Evolutionary conservation across 768 basidiomycete genomes (phyloP), one percentile per base, ranked within the genome.

Genomic region (Termitomyces sp.): DNA sequence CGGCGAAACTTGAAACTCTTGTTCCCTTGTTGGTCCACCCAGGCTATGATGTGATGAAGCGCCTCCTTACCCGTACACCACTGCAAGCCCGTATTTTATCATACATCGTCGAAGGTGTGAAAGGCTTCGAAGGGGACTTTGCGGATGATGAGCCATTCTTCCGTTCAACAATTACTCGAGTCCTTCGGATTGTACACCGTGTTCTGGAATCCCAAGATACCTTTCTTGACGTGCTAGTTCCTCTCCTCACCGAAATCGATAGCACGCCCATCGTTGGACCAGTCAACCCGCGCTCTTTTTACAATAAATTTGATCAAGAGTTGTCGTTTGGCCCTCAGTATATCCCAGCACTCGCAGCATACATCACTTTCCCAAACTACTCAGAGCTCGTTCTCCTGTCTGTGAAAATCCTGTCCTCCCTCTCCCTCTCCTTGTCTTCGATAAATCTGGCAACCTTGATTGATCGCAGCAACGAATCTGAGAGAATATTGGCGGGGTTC

Each of bases 191-290:
- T 59, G 77, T 92, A 15, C 81, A 85, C 58, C 85, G 93, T 1
- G 79, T 89, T 0, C 74, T 98, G 55, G 90, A 93, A 59, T 79
- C 93, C 26, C 94, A 98, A 65, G 85, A 89, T 48, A 80, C 93
- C 53, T 97, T 95, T 75, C 76, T 94, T 41, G 93, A 98, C 53
- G 85, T 94, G 22, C 80, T 96, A 47, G 72, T 96, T 3, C 92
- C 93, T 2, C 71, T 88, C 21, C 78, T 95, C 8, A 73, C 81
- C 19, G 87, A 92, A 53, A 75, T 84, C 55, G 82, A 82, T 57
- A 80, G 78, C 57, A 67, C 79, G 0, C 67, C 79, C 0, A 65
- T 85, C 45, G 70, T 83, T 24, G 83, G 83, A 28, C 76, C 72
- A 8, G 68, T 82, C 15, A 80, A 83, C 57, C 74, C 87, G 0